Conservation (phyloP, 495 filamentous ascomycete genomes). For the Aspergillus wentii region DNA sequence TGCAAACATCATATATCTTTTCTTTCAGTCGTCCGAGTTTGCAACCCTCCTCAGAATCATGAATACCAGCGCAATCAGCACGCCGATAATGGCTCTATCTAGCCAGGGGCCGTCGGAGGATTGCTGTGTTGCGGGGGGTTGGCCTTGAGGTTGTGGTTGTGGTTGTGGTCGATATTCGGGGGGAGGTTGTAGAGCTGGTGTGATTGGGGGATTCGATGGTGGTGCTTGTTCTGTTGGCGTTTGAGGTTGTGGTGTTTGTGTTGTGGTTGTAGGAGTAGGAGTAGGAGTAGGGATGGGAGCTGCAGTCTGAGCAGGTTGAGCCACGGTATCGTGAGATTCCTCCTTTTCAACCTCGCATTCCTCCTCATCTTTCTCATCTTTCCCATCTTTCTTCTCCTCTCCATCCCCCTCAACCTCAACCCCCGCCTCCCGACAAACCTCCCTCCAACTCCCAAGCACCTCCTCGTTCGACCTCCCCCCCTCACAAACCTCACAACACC, state of each 20-base stretch:
- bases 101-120: slow-evolving; percentile 41
- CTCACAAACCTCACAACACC: slow-evolving; percentile 59
- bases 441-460: slow-evolving; percentile 64
- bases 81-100: slow-evolving; percentile 51
- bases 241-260: not conserved
- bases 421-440: slow-evolving; percentile 47
- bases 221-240: slow-evolving; percentile 4
- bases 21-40: not conserved
- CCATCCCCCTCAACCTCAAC: slow-evolving; percentile 35
- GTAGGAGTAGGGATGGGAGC: too few species aligned
- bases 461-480: slow-evolving; percentile 61
- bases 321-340: too few species aligned
- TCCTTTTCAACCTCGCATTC: slow-evolving; percentile 6
- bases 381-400: slow-evolving; percentile 25
- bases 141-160: slow-evolving; percentile 1
- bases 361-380: slow-evolving; percentile 36
- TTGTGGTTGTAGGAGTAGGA: too few species aligned
- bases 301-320: too few species aligned
- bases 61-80: slow-evolving; percentile 42
- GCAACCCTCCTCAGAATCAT: slow-evolving; percentile 39
- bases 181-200: not conserved
- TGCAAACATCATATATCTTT: too few species aligned
- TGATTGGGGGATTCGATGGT: not conserved
- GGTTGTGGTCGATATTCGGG: not conserved
- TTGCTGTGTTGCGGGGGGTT: slow-evolving; percentile 3